Conservation (phyloP, 2,329 filamentous ascomycete genomes). For the Aureobasidium mangrovei region DNA sequence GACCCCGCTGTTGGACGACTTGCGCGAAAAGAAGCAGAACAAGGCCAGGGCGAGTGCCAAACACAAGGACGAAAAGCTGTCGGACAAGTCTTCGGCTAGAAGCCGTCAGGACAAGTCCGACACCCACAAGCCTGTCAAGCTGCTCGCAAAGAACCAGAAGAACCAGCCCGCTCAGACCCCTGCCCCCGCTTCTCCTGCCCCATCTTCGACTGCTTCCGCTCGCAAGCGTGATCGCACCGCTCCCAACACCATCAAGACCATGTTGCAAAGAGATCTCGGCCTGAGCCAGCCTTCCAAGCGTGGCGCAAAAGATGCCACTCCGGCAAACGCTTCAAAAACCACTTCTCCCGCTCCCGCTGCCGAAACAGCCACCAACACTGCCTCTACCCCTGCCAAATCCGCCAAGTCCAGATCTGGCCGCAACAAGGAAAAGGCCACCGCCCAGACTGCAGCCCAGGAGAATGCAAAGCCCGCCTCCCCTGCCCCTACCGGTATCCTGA, state of each 20-base stretch:
- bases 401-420: slow-evolving; percentile 9
- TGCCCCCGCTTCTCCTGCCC: slow-evolving; percentile 19
- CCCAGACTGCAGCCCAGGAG: slow-evolving; percentile 6
- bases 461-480: slow-evolving; percentile 13
- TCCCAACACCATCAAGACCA: slow-evolving; percentile 38
- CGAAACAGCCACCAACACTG: background rate
- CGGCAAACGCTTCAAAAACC: slow-evolving; percentile 14
- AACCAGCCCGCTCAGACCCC: slow-evolving; percentile 28
- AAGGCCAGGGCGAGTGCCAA: slow-evolving; percentile 41
- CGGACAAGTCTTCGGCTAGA: slow-evolving; percentile 31
- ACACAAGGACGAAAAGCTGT: slow-evolving; percentile 29
- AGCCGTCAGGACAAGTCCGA: slow-evolving; percentile 22
- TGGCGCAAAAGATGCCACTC: slow-evolving; percentile 22
- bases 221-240: slow-evolving; percentile 47
- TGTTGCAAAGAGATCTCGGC: slow-evolving; percentile 55
- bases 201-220: slow-evolving; percentile 29
- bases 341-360: slow-evolving; percentile 8
- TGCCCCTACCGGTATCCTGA: slow-evolving; percentile 30
- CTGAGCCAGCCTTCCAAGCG: slow-evolving; percentile 36
- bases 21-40: slow-evolving; percentile 86
- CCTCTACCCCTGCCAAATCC: background rate
- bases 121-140: slow-evolving; percentile 33
- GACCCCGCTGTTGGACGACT: slow-evolving; percentile 81
- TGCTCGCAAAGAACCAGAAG: slow-evolving; percentile 36
- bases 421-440: slow-evolving; percentile 14